phyloP scores from a whole-genome alignment of 1,284 basidiomycete species.

The Bondarzewia mesenterica region DNA sequence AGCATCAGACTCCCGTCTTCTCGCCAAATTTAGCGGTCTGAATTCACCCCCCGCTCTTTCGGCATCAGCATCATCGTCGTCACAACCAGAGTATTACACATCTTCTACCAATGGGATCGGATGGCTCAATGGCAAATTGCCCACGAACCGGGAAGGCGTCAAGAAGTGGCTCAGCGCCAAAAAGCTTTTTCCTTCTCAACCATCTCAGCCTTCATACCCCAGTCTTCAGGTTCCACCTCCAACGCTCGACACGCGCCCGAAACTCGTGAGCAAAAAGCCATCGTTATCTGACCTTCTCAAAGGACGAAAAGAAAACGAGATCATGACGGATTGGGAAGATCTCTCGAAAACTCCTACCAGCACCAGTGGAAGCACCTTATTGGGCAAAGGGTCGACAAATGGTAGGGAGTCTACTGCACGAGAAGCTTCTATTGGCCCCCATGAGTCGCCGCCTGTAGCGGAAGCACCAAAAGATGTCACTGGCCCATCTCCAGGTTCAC shows the following conservation, averaged over 20 bases:
- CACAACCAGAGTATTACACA: slow-evolving; percentile 43
- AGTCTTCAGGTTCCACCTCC: slow-evolving; percentile 25
- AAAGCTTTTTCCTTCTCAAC: slow-evolving; percentile 40
- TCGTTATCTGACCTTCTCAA: slow-evolving; percentile 57
- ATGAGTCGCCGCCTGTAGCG: neutral
- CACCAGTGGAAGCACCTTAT: slow-evolving; percentile 29
- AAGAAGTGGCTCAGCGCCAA: slow-evolving; percentile 67
- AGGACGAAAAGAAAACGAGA: slow-evolving; percentile 42
- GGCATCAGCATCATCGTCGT: slow-evolving; percentile 35
- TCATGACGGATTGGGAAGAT: slow-evolving; percentile 59
- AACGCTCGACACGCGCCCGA: slow-evolving; percentile 18
- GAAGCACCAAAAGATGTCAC: neutral
- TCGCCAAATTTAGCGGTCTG: slow-evolving; percentile 39
- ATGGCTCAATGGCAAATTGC: slow-evolving; percentile 40
- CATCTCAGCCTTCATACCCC: slow-evolving; percentile 30
- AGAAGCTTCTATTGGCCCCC: neutral
- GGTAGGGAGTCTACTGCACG: slow-evolving; percentile 3
- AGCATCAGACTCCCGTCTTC: slow-evolving; percentile 54
- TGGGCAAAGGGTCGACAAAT: slow-evolving; percentile 17
- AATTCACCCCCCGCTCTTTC: slow-evolving; percentile 32
- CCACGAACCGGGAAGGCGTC: slow-evolving; percentile 65
- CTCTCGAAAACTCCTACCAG: slow-evolving; percentile 39
- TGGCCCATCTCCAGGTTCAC: neutral
- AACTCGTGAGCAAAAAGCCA: slow-evolving; percentile 40
- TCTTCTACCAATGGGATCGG: slow-evolving; percentile 11